A percentile compares a stretch with the other conserved stretches of the same genome.
Conservation (phyloP, 2,329 filamentous ascomycete genomes). For the Phaeophleospora eucalypticola region DNA sequence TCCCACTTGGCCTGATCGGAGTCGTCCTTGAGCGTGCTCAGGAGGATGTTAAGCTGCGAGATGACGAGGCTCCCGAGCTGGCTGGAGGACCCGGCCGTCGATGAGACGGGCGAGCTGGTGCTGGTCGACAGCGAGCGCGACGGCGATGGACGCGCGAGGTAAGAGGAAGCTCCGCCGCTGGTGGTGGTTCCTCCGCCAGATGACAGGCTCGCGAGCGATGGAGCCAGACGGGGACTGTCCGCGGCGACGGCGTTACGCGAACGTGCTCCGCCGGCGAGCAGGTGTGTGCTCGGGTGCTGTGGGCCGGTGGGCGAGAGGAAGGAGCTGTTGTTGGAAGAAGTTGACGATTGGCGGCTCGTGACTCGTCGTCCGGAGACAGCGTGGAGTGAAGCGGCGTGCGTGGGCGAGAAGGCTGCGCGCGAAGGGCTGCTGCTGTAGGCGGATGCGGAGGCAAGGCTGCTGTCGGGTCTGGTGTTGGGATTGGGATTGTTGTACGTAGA, state of each 20-base stretch:
- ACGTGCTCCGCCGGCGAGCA: slow-evolving; percentile 54
- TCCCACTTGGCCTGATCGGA: slow-evolving; percentile 90
- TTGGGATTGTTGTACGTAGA: no score
- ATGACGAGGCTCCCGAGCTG: slow-evolving; percentile 85
- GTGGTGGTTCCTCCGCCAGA: slow-evolving; percentile 49
- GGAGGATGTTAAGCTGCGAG: slow-evolving; percentile 88
- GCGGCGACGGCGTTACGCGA: slow-evolving; percentile 54
- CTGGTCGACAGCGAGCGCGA: slow-evolving; percentile 54
- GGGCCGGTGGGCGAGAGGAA: slow-evolving; percentile 54
- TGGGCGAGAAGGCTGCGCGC: slow-evolving; percentile 49
- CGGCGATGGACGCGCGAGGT: slow-evolving; percentile 58
- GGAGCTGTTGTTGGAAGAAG: slow-evolving; percentile 50
- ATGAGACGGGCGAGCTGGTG: slow-evolving; percentile 49
- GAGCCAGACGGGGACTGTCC: slow-evolving; percentile 52
- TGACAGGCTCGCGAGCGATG: slow-evolving; percentile 51
- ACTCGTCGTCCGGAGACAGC: slow-evolving; percentile 48
- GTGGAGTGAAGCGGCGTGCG: slow-evolving; percentile 39
- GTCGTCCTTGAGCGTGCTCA: slow-evolving; percentile 93
- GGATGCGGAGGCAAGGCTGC: not conserved
- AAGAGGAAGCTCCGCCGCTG: slow-evolving; percentile 50
- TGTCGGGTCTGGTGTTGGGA: slow-evolving; percentile 31
- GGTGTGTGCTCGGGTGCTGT: slow-evolving; percentile 45
- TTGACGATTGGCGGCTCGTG: slow-evolving; percentile 52
- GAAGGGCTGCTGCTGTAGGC: slow-evolving; percentile 47
- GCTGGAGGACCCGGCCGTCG: slow-evolving; percentile 37